phyloP scores from a whole-genome alignment of 176 grass and related monocot species.

The Calamus simplicifolius region DNA sequence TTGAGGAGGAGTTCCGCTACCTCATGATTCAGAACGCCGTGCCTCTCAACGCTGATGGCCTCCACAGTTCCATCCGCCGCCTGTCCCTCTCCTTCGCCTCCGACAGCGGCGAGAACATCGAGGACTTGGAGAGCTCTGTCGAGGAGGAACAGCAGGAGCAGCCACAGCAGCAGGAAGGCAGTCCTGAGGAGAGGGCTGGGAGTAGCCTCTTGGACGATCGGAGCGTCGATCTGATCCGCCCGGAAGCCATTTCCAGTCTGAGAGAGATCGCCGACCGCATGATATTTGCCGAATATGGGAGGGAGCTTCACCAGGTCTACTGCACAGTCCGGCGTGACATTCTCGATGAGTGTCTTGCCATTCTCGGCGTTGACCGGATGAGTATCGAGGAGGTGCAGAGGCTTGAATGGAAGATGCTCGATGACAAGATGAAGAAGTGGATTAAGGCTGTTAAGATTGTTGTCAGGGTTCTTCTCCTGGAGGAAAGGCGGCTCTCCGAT shows the following conservation, averaged over 20 bases:
- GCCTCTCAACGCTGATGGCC: slow-evolving; percentile 58
- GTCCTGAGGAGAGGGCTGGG: slow-evolving; percentile 13
- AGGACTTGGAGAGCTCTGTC: slow-evolving; percentile 74
- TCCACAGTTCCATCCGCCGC: slow-evolving; percentile 78
- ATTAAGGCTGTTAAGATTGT: slow-evolving; percentile 72
- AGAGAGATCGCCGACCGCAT: slow-evolving; percentile 59
- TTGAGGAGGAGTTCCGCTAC: slow-evolving; percentile 85
- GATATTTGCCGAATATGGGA: slow-evolving; percentile 47
- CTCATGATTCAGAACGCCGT: slow-evolving; percentile 70
- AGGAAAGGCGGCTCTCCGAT: slow-evolving; percentile 64
- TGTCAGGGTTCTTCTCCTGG: slow-evolving; percentile 52
- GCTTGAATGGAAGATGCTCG: slow-evolving; percentile 65
- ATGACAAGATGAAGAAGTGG: slow-evolving; percentile 99
- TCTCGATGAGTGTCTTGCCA: slow-evolving; percentile 66
- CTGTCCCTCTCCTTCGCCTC: slow-evolving; percentile 64
- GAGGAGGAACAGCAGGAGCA: slow-evolving; percentile 42
- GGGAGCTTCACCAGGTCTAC: slow-evolving; percentile 73
- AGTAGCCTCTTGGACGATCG: slow-evolving; percentile 53
- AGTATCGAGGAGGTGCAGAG: slow-evolving; percentile 97
- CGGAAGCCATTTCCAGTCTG: slow-evolving; percentile 46
- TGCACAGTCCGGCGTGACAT: slow-evolving; percentile 64
- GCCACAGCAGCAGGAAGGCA: neutral
- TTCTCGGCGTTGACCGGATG: slow-evolving; percentile 71
- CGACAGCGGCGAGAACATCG: slow-evolving; percentile 34
- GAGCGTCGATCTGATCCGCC: slow-evolving; percentile 58